Evolutionary conservation across 352 stramenopile species (phyloP).

Genomic region (Peronospora destructor): DNA sequence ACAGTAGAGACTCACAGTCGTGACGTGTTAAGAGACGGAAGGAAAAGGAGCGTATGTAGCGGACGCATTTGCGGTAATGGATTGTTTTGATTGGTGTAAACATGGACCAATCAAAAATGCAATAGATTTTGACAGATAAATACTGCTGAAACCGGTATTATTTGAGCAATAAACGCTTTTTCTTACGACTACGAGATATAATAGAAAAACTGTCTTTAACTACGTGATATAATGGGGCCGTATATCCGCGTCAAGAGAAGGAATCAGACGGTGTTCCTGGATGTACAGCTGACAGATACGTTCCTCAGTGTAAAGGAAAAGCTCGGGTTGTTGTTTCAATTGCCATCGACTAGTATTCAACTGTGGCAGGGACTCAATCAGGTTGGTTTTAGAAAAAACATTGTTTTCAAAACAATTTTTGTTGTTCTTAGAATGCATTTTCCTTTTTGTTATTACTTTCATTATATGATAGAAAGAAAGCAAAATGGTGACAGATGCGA

Average conservation of each 20-base stretch:
- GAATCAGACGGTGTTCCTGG: slow-evolving; percentile 83
- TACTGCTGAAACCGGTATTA: too few species aligned
- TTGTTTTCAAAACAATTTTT: too few species aligned
- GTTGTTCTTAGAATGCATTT: too few species aligned
- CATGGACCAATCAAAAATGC: too few species aligned
- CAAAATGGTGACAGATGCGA: slow-evolving; percentile 74
- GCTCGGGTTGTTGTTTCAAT: slow-evolving; percentile 56
- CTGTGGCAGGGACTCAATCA: slow-evolving; percentile 64
- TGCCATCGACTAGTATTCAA: slow-evolving; percentile 52
- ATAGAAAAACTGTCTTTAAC: too few species aligned
- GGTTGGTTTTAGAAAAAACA: too few species aligned
- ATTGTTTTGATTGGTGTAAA: background rate
- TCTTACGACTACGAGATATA: too few species aligned
- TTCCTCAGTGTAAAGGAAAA: slow-evolving; percentile 83
- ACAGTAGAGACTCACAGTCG: slow-evolving; percentile 16
- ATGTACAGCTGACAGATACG: slow-evolving; percentile 69
- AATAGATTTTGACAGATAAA: too few species aligned
- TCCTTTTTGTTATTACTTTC: too few species aligned
- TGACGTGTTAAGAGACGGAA: slow-evolving; percentile 13
- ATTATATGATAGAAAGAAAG: slow-evolving; percentile 36
- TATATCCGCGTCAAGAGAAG: slow-evolving; percentile 87
- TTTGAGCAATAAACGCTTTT: too few species aligned
- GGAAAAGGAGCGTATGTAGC: slow-evolving; percentile 17
- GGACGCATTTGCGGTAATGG: slow-evolving; percentile 11
- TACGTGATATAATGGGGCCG: slow-evolving; percentile 38